Conservation (phyloP, 2,329 filamentous ascomycete species). For the Scytalidium sp. region DNA sequence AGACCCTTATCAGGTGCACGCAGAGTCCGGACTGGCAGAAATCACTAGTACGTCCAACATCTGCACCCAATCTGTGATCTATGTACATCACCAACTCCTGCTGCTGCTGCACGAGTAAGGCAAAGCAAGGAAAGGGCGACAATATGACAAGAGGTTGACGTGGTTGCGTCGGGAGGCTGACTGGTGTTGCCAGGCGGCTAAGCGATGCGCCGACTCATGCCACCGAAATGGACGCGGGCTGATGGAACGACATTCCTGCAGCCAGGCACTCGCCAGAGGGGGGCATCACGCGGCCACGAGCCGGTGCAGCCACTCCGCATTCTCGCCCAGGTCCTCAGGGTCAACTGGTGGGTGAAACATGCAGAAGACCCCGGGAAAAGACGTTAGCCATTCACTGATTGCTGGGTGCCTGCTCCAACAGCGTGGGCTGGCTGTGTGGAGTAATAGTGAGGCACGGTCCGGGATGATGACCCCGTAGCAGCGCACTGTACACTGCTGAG, state of each 20-base stretch:
- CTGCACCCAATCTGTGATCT: too few species aligned
- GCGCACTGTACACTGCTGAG: too few species aligned
- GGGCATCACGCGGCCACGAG: constrained; percentile 20
- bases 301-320: constrained; percentile 18
- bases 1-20: too few species aligned
- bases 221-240: background rate
- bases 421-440: background rate
- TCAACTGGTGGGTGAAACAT: constrained; percentile 11
- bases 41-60: too few species aligned
- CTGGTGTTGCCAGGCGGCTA: background rate
- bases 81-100: too few species aligned
- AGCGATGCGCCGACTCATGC: background rate
- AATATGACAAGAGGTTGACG: background rate
- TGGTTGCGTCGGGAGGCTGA: too few species aligned
- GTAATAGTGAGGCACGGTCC: background rate
- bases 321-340: constrained; percentile 8
- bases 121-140: background rate
- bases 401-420: background rate
- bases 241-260: background rate
- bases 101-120: too few species aligned
- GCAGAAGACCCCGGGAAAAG: constrained; percentile 10
- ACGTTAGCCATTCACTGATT: background rate
- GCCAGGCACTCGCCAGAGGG: background rate
- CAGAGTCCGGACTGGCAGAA: too few species aligned
- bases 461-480: too few species aligned